Base-by-base conservation (phyloP, 768 basidiomycete species). In the Termitomyces sp. region DNA sequence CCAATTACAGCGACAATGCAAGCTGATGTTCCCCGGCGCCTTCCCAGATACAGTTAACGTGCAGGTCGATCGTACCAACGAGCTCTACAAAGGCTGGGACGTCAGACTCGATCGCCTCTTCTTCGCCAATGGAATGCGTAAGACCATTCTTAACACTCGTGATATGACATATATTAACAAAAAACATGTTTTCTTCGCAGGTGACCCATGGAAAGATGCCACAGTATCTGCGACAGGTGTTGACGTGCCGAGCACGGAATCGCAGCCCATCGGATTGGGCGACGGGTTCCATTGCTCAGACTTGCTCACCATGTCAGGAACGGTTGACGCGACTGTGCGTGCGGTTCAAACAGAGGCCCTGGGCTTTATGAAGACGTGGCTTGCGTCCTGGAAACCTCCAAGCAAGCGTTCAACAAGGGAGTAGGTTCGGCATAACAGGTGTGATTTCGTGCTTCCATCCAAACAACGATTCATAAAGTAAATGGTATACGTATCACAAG, bases 281-380 rank as follows among this genome's bases (percentile, higher is more conserved):
- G 81, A 88, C 63, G 89, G 86, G 0, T 91, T 87, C 81, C 89
- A 90, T 66, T 81, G 81, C 68, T 85, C 88, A 12, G 89, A 91
- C 66, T 67, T 91, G 40, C 42, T 74, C 55, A 71, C 74, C 0
- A 35, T 60, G 20, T 74, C 76, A 33, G 84, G 78, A 2, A 33
- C 63, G 4, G 78, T 76, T 7, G 88, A 90, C 61, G 64, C 79
- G 15, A 84, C 83, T 2, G 74, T 90, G 35, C 69, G 69, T 6
- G 74, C 76, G 0, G 86, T 89, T 4, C 88, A 89, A 67, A 64
- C 70, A 44, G 71, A 83, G 46, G 86, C 74, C 0, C 74, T 91
- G n/a, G 71, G 74, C 18, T 76, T 78, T 24, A 85, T 90, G 71
- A 79, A 80, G 66, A 69, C 55, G 2, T 90, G 88, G 88, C 76